Percentiles rank a stretch among this genome's conserved stretches.
phyloP scores from a whole-genome alignment of 169 alveolate species.

The Cryptosporidium baileyi region DNA sequence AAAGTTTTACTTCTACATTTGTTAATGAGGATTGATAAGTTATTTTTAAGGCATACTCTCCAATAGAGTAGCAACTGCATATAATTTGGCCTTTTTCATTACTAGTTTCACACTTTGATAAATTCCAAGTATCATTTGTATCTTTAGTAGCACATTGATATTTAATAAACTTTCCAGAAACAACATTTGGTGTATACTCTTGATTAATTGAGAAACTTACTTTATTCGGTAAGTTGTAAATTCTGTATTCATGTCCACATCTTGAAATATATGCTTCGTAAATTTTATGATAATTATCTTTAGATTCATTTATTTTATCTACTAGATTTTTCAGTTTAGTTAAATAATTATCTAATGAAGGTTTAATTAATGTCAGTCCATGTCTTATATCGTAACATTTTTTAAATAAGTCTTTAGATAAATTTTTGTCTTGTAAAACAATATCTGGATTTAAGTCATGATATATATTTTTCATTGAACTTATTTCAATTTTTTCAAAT shows the following conservation, averaged over 20 bases:
- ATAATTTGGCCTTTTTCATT: not conserved
- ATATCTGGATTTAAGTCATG: not conserved
- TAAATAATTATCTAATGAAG: slow-evolving; percentile 11
- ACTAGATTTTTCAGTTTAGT: not conserved
- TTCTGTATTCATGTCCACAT: slow-evolving; percentile 42
- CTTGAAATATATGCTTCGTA: slow-evolving; percentile 20
- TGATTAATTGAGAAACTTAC: not conserved
- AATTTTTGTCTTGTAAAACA: not conserved
- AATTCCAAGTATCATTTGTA: not conserved
- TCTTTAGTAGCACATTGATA: slow-evolving; percentile 19
- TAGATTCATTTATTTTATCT: not conserved
- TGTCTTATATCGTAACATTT: slow-evolving; percentile 32
- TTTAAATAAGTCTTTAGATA: not conserved
- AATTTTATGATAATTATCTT: not conserved
- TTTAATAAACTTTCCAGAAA: not conserved
- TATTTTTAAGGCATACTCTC: slow-evolving; percentile 17
- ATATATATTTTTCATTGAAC: slow-evolving; percentile 27
- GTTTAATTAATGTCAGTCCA: slow-evolving; percentile 8
- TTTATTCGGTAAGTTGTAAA: not conserved
- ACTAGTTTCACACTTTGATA: slow-evolving; percentile 7
- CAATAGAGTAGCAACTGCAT: slow-evolving; percentile 36
- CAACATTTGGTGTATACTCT: slow-evolving; percentile 38
- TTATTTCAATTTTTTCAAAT: not conserved
- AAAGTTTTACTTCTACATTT: slow-evolving; percentile 3
- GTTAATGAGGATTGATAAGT: slow-evolving; percentile 6